Evolutionary conservation across 2,329 filamentous ascomycete species (phyloP), one percentile per base, ranked within the genome.

Genomic region (Paramyrothecium sp.): DNA sequence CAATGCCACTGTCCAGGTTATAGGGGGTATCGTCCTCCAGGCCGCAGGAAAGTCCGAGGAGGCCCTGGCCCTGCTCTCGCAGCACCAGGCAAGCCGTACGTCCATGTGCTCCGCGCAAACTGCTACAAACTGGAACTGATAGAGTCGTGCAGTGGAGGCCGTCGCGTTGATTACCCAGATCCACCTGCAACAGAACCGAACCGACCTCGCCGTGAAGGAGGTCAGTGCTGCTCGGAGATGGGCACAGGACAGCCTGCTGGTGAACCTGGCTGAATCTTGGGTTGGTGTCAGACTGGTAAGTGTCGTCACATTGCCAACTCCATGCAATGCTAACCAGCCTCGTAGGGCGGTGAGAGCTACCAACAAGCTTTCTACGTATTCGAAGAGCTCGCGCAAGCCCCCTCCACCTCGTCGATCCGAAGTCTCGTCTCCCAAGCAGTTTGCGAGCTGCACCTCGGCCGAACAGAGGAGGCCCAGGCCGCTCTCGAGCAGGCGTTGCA

Each of bases 351-450:
- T 64, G 92, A 97, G 66, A 95, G 92, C 73, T 98, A 98, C 76
- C 95, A 98, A 70, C 91, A 95, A 70, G 89, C 94, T 19, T 98
- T 96, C 76, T 98, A 99, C 80, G 94, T 98, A 60, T 98, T 92
- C 69, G 94, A 98, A 76, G 95, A 99, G 75, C 85, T 98, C 52
- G 94, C 95, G 4, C 91, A 96, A 70, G 89, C 91, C 26, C 89
- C 92, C 2, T 87, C 90, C 33, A 92, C 91, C 19, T 88, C 91
- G 52, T 91, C 91, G 17, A 82, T 88, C 54, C 82, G 88, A 64
- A 89, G 86, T 19, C 84, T 97, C 56, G 86, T 97, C 59, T 89
- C 91, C 20, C 95, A 98, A 77, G 94, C 93, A 23, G 87, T 98
- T 23, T 89, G 91, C 22, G 94, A 99, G 74, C 78, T 98, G 54